These are phyloP conservation scores for Trichophyton equinum DNA, from an alignment of 2,329 filamentous ascomycete genomes.

Conservation along the genomic window DNA sequence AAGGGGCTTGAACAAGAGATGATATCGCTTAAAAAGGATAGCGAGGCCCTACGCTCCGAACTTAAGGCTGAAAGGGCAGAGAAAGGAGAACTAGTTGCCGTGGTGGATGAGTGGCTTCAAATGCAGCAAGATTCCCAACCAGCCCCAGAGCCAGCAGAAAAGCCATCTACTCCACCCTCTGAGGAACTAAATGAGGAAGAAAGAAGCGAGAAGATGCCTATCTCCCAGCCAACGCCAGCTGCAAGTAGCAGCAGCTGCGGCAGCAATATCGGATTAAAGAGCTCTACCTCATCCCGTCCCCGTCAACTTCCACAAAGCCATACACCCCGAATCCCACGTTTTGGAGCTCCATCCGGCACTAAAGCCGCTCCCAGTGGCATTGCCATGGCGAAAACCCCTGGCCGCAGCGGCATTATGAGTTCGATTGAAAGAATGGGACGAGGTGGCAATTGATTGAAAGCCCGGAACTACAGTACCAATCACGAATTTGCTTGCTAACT, in stretches of 20 bases:
- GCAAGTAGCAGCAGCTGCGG: not conserved
- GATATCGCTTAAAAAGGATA: conserved; percentile 55
- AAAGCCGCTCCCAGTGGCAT: conserved; percentile 23
- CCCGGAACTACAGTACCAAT: not conserved
- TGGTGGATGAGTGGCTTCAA: conserved; percentile 35
- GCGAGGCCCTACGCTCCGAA: conserved; percentile 49
- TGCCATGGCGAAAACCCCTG: conserved; percentile 18
- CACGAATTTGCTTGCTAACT: not conserved
- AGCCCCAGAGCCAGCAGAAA: conserved; percentile 4
- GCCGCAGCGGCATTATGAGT: conserved; percentile 63
- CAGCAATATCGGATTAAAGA: conserved; percentile 6
- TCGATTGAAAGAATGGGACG: conserved; percentile 82
- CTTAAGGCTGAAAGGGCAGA: conserved; percentile 40
- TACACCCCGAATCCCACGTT: conserved; percentile 23
- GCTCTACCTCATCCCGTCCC: conserved; percentile 22
- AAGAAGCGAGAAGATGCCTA: conserved; percentile 1
- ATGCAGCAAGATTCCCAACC: conserved; percentile 24
- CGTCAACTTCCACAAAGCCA: conserved; percentile 11
- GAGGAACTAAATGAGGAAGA: not conserved
- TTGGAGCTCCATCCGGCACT: conserved; percentile 19
- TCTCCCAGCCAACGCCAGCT: conserved; percentile 6
- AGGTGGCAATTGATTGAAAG: conserved; percentile 11
- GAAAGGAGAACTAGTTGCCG: conserved; percentile 37
- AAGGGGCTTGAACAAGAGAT: conserved; percentile 64
- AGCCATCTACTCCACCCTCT: not conserved